phyloP scores from a whole-genome alignment of 768 basidiomycete species.

The Lentinula guzmanii region DNA sequence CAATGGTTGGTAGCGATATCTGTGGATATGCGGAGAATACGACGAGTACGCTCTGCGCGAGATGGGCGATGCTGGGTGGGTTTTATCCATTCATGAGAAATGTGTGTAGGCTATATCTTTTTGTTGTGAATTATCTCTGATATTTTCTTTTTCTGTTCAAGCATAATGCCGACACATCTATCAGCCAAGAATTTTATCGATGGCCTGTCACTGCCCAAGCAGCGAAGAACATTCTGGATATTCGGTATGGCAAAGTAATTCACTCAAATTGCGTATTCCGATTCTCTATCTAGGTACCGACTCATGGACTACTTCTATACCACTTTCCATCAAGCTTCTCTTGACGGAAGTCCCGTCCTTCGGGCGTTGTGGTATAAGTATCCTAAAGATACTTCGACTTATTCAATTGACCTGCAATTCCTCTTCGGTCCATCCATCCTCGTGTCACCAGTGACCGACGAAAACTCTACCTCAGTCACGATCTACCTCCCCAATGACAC shows the following conservation, averaged over 20 bases:
- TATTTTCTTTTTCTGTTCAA: constrained; percentile 12
- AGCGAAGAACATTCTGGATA: constrained; percentile 54
- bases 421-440: constrained; percentile 64
- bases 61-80: constrained; percentile 74
- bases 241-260: constrained; percentile 35
- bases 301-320: constrained; percentile 71
- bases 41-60: constrained; percentile 62
- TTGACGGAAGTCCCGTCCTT: constrained; percentile 61
- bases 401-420: constrained; percentile 59
- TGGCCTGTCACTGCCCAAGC: constrained; percentile 55
- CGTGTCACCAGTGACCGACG: constrained; percentile 62
- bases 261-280: neutral
- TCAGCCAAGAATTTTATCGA: constrained; percentile 62
- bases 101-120: constrained; percentile 26
- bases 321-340: constrained; percentile 51
- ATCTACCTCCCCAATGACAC: constrained; percentile 59
- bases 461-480: constrained; percentile 49
- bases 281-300: constrained; percentile 40
- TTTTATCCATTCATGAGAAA: constrained; percentile 82
- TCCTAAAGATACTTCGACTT: constrained; percentile 55
- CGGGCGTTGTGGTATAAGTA: constrained; percentile 64
- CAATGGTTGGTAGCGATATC: constrained; percentile 75
- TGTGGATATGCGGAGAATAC: constrained; percentile 61
- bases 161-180: constrained; percentile 50
- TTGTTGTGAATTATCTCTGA: neutral